phyloP scores from a whole-genome alignment of 2,329 filamentous ascomycete genomes.

The Colletotrichum siamense region DNA sequence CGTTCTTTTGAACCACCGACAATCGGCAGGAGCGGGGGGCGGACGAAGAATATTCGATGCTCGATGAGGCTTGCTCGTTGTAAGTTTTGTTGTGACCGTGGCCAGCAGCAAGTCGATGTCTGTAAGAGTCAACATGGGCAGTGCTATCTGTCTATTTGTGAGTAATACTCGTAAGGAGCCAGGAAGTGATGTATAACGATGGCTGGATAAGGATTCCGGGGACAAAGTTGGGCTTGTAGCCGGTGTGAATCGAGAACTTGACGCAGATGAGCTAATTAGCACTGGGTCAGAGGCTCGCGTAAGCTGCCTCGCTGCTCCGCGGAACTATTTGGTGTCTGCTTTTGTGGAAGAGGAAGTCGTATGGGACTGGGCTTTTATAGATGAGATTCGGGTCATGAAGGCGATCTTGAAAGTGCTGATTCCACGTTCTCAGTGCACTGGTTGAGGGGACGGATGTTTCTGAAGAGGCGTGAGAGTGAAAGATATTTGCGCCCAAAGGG shows the following conservation, averaged over 20 bases:
- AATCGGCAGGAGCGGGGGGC: background rate
- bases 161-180: background rate
- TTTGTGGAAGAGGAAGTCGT: background rate
- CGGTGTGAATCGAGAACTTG: background rate
- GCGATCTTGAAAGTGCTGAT: background rate
- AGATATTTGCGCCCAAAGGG: background rate
- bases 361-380: background rate
- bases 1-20: background rate
- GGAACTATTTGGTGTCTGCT: background rate
- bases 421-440: rapidly evolving
- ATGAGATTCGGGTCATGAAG: rapidly evolving
- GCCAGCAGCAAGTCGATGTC: background rate
- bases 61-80: background rate
- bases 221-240: background rate
- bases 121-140: rapidly evolving
- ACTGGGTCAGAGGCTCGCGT: rapidly evolving
- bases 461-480: background rate
- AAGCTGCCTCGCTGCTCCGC: too few relatives aligned
- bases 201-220: background rate
- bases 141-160: background rate
- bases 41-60: background rate
- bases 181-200: background rate
- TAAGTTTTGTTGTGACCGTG: background rate
- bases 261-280: background rate
- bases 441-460: background rate